Conservation (phyloP, 805 yeast species). For the Starmerella potacharoeniae region DNA sequence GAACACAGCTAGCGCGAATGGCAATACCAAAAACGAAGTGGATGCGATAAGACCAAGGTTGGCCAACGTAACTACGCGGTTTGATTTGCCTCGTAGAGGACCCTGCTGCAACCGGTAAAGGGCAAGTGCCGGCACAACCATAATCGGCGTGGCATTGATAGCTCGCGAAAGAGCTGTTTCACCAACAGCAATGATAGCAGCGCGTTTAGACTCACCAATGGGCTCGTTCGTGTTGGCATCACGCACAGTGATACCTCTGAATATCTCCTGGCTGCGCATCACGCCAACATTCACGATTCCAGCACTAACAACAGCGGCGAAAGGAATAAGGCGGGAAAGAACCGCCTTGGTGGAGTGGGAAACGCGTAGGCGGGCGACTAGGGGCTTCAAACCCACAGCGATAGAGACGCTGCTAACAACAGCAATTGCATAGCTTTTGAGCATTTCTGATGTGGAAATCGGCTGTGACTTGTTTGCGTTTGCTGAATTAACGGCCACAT, state of each 20-base stretch:
- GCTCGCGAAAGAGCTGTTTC: slow-evolving; percentile 95
- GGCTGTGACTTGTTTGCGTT: slow-evolving; percentile 95
- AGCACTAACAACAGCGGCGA: slow-evolving; percentile 97
- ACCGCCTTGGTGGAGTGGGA: slow-evolving; percentile 58
- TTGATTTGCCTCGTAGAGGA: slow-evolving; percentile 54
- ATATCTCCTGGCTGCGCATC: slow-evolving; percentile 92
- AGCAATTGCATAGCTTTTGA: slow-evolving; percentile 72
- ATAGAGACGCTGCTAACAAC: slow-evolving; percentile 93
- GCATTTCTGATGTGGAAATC: slow-evolving; percentile 61
- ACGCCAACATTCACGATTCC: slow-evolving; percentile 92
- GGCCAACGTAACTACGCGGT: slow-evolving; percentile 52
- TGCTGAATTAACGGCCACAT: slow-evolving; percentile 93
- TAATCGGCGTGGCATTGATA: slow-evolving; percentile 90
- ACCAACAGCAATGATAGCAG: slow-evolving; percentile 88
- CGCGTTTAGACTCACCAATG: slow-evolving; percentile 63
- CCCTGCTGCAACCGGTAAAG: slow-evolving; percentile 67
- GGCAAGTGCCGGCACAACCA: slow-evolving; percentile 89
- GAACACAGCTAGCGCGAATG: slow-evolving; percentile 90
- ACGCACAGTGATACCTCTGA: slow-evolving; percentile 37
- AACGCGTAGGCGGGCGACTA: slow-evolving; percentile 80
- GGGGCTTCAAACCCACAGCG: slow-evolving; percentile 80
- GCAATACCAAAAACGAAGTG: slow-evolving; percentile 79
- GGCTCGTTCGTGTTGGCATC: slow-evolving; percentile 30
- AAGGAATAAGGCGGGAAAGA: slow-evolving; percentile 82
- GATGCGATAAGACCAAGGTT: slow-evolving; percentile 76